Evolutionary conservation across 495 filamentous ascomycete genomes (phyloP), one percentile per base, ranked within the genome.

Genomic region (Talaromyces stipitatus): DNA sequence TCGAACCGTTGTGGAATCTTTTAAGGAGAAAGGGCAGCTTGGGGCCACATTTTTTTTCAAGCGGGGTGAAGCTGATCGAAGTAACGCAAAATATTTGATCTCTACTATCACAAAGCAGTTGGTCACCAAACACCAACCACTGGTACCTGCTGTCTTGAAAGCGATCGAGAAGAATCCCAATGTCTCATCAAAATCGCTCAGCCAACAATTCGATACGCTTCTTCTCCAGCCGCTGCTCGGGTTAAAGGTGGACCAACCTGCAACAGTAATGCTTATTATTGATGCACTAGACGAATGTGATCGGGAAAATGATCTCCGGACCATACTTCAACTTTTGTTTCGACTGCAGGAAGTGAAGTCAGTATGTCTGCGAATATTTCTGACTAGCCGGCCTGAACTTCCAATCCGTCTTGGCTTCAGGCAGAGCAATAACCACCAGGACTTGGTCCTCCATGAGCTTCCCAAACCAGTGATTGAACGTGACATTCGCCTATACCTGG

Each of bases 1-100:
- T 24, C 54, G 61, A 12, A 58, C 62, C 11, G 8, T 65, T 0
- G 60, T 61, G 2, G 4, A 1, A 14, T 3, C 4, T 27, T 57
- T 61, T 8, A 20, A 45, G 0, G n/a, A 32, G 0, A 22, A 51
- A 22, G 23, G 32, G 4, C 23, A 38, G 5, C 61, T 66, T 18
- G 61, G 48, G 0, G 63, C 50, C 1, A 73, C 63, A 58, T 76
- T 78, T 60, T 76, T 79, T 64, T 80, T 80, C 62, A 74, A 71
- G 36, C 67, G 65, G 54, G 69, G 70, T 16, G 66, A 71, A 4
- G 62, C 67, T 3, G 69, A 78, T 53, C 64, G 66, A 47, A 65
- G 63, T 14, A 65, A 60, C 12, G 67, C 68, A 20, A 52, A 18
- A 2, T 62, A 64, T 23, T 60, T 78, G 45, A 70, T 78, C 50